Evolutionary conservation across 2,329 filamentous ascomycete species (phyloP).

Genomic region (Xylaria sp.): DNA sequence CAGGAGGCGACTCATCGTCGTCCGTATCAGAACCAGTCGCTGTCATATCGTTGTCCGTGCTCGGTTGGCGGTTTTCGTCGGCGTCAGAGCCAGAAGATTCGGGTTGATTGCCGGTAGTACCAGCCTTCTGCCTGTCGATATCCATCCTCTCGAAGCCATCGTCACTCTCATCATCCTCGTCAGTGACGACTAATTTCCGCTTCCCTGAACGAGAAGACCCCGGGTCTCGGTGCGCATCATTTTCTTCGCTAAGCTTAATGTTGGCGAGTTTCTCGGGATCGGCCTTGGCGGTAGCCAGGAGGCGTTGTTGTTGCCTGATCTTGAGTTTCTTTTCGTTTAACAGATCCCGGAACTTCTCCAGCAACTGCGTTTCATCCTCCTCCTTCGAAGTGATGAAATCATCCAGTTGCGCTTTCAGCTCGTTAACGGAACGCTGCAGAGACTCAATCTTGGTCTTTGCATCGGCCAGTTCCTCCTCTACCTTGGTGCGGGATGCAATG

Average conservation of each 20-base stretch:
- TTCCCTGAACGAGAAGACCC: constrained; percentile 43
- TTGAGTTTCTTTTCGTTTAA: constrained; percentile 77
- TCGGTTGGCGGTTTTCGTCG: constrained; percentile 35
- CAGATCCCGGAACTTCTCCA: constrained; percentile 65
- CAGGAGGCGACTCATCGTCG: constrained; percentile 29
- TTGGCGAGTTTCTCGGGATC: constrained; percentile 35
- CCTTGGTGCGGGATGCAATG: constrained; percentile 43
- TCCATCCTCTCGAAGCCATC: constrained; percentile 49
- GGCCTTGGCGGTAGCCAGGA: constrained; percentile 47
- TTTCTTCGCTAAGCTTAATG: constrained; percentile 22
- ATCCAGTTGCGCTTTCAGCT: constrained; percentile 58
- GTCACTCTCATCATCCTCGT: constrained; percentile 35
- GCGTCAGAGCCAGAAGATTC: constrained; percentile 27
- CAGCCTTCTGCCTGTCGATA: constrained; percentile 34
- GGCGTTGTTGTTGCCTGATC: constrained; percentile 65
- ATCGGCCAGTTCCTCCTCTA: constrained; percentile 40
- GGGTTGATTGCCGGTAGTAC: constrained; percentile 21
- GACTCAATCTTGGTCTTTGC: constrained; percentile 40
- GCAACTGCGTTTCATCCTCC: constrained; percentile 58
- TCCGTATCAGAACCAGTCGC: constrained; percentile 38
- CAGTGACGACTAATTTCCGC: constrained; percentile 41
- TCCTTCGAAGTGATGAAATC: constrained; percentile 62
- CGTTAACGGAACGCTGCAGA: constrained; percentile 51
- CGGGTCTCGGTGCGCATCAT: constrained; percentile 26
- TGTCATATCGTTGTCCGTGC: constrained; percentile 37